Evolutionary conservation across 306 rosid species (phyloP), one percentile per base, ranked within the genome.

Genomic region (Chamaecrista fasciculata): DNA sequence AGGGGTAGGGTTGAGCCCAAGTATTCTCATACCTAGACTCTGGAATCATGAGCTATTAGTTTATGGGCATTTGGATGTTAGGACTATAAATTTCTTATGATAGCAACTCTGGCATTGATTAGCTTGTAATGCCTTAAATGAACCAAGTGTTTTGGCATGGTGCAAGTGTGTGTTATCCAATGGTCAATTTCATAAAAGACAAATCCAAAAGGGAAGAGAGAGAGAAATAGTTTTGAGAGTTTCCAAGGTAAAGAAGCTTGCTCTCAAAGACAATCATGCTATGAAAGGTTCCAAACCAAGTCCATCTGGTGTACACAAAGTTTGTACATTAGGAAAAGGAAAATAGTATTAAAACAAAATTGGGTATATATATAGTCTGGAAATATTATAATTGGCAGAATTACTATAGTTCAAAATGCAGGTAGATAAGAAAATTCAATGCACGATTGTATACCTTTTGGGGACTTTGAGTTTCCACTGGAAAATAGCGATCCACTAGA

Each of bases 401-500:
- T 40, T 46, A 10, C 24, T 33, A 62, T 40, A 16, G 53, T 69
- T 66, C 14, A 15, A 26, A 78, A 42, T 37, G 21, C 69, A 63
- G 1, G 33, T 50, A 44, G 42, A 47, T 62, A 47, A 66, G 29
- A 67, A 23, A 72, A 69, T 37, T 48, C 12, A 31, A 50, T 53
- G 55, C 36, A 43, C 11, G n/a, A 20, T 65, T 57, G 21, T 75
- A n/a, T 70, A 90, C 99, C 95, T 91, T 94, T 39, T 65, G 82
- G 14, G 97, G 95, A 74, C 44, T 87, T 72, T 79, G 66, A 67
- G 88, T 78, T 72, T 86, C 92, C 62, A 33, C 74, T 8, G 97
- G 95, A 81, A 94, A 94, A 80, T 91, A 62, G 66, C 76, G 79
- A 72, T 73, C 91, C 67, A 94, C 85, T 33, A 94, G 89, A 74